Base-by-base conservation (phyloP, 805 yeast species). In the Hyphopichia homilentoma region DNA sequence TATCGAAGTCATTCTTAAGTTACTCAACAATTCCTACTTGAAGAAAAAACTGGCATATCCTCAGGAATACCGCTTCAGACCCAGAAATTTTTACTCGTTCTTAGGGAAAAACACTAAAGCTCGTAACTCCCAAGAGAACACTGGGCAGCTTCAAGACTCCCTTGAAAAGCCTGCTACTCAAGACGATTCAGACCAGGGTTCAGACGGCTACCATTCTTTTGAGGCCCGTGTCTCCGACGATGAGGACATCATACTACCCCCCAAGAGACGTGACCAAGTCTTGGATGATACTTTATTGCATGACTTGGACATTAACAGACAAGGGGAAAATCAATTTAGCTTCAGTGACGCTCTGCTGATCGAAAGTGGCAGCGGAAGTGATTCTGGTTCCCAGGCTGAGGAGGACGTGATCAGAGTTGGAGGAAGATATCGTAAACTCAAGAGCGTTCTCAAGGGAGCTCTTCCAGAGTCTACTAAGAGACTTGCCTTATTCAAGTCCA, bases 381-480 rank as follows among this genome's bases (percentile, higher is more conserved):
- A 27, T 14, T 16, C 9, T 15, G 13, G 16, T 12, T 20, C 38
- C 9, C 29, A 27, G 8, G 22, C 9, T 7, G 12, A 36, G 4
- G 27, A 32, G 11, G n/a, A 27, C 9, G 20, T 27, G 17, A 47
- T 52, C 2, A 34, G 55, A 30, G 57, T 54, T 7, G 61, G 60
- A 3, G 60, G 60, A 2, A 37, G 47, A 17, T 25, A 29, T 11
- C 17, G 49, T 17, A 60, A 49, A 34, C 59, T 59, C 27, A 59
- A 49, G 27, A 52, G 48, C 24, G 52, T 61, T 7, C 42, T 65
- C 5, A 38, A 51, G 19, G 71, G 71, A 0, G 61, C 57, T 1
- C 43, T 64, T 9, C 71, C 71, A 0, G 70, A 63, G 32, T 64
- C 69, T 3, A 62, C 67, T 4, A 63, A 57, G 35, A 36, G 66